Evolutionary conservation across 495 filamentous ascomycete genomes (phyloP).

Genomic region (Trichocladium antarcticum): DNA sequence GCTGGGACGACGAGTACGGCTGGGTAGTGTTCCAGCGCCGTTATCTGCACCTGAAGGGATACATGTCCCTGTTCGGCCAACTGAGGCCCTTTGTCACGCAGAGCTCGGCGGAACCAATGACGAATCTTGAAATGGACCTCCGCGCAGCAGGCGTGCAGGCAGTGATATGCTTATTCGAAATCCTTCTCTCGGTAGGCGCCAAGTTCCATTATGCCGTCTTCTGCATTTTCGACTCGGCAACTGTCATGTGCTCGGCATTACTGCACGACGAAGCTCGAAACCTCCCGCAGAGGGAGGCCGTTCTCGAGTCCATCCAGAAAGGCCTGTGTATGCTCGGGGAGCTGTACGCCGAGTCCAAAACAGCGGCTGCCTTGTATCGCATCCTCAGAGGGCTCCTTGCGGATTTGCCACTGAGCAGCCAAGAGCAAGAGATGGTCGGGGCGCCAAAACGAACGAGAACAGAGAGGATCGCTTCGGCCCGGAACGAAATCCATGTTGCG

Average conservation of each 20-base stretch:
- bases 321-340: constrained; percentile 32
- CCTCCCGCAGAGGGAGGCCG: constrained; percentile 33
- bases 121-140: constrained; percentile 21
- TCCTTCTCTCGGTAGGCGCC: constrained; percentile 33
- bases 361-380: constrained; percentile 18
- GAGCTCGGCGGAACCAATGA: constrained; percentile 21
- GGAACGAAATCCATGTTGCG: background rate
- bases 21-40: constrained; percentile 40
- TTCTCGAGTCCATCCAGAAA: constrained; percentile 31
- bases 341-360: constrained; percentile 22
- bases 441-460: constrained; percentile 13
- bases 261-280: constrained; percentile 35
- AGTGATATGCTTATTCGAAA: constrained; percentile 33
- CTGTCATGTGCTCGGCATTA: constrained; percentile 41
- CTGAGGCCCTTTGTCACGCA: constrained; percentile 36
- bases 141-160: constrained; percentile 31
- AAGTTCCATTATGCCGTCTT: constrained; percentile 46
- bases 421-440: constrained; percentile 18
- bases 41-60: constrained; percentile 39
- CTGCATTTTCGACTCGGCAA: constrained; percentile 41
- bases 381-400: constrained; percentile 20
- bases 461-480: background rate
- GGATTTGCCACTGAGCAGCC: constrained; percentile 17
- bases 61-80: constrained; percentile 36
- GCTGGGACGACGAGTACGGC: constrained; percentile 33